Evolutionary conservation across 2,329 filamentous ascomycete species (phyloP), one percentile per base, ranked within the genome.

Genomic region (Phyllosticta citrichinensis): DNA sequence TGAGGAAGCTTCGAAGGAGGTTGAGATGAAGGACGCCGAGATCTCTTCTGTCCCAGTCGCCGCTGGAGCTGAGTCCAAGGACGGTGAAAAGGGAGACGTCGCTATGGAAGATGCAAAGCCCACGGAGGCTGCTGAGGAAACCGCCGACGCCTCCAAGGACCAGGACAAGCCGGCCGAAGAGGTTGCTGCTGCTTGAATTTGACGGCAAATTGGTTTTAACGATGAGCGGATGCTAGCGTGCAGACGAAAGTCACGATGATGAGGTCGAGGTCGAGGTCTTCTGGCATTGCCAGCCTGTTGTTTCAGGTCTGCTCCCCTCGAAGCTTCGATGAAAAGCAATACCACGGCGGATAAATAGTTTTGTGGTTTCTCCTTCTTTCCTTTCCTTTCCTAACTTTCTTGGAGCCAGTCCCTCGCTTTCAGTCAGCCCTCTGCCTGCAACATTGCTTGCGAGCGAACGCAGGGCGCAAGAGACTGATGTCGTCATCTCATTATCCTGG

Each of bases 21-120:
- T 71, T 12, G 72, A 74, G 62, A 68, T 70, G n/a, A 65, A 67
- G 57, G 65, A 66, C 8, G 74, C 74, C 57, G 68, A 71, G 8
- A 57, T 53, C 6, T 20, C 57, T 40, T 53, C 57, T 60, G 27
- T 40, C 8, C 70, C 70, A 62, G 62, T 63, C 47, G 60, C 62
- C n/a, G 30, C 64, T 55, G 63, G 55, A 25, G 63, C 62, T 20
- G 64, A 56, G 12, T 8, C 20, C 52, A 62, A 67, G n/a, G 63
- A 60, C 4, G 64, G 54, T 4, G 73, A 72, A 56, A 69, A 73
- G 61, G 60, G 66, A 17, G 70, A 70, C 54, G 63, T 61, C 22
- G 35, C 63, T 10, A 67, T 67, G 47, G 70, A 71, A 51, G 70
- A 72, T 56, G 70, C 68, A 24, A 68, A 71, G 52, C 33, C 57